phyloP scores from a whole-genome alignment of 2,329 filamentous ascomycete species.

The Pochonia chlamydosporia region DNA sequence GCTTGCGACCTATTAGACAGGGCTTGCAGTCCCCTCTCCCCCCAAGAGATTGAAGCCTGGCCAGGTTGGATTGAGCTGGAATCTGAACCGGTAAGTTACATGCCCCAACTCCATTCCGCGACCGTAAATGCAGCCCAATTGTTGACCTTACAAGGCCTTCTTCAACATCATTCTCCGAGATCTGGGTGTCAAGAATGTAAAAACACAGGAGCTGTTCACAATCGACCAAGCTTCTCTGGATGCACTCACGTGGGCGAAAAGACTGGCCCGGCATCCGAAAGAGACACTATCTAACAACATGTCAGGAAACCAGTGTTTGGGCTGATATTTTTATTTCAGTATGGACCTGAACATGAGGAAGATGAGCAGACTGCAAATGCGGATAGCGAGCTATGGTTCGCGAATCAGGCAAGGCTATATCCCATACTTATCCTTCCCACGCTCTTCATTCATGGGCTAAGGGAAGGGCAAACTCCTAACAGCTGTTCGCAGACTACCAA shows the following conservation, averaged over 20 bases:
- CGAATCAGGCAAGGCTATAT: constrained; percentile 64
- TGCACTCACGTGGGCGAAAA: constrained; percentile 51
- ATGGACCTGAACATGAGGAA: constrained; percentile 46
- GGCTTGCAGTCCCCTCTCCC: constrained; percentile 40
- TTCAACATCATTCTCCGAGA: constrained; percentile 82
- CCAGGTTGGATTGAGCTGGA: constrained; percentile 79
- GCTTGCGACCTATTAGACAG: constrained; percentile 38
- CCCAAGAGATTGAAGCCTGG: constrained; percentile 55
- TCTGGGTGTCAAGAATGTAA: constrained; percentile 68
- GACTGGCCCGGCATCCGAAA: neutral
- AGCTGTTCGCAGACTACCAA: constrained; percentile 55
- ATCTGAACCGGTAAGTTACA: constrained; percentile 70
- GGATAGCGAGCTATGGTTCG: constrained; percentile 69
- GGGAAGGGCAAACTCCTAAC: too few relatives aligned
- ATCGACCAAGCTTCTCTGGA: constrained; percentile 62
- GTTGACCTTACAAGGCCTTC: constrained; percentile 49
- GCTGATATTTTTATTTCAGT: constrained; percentile 84
- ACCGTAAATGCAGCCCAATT: neutral
- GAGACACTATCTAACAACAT: neutral
- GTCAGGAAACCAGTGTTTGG: constrained; percentile 68
- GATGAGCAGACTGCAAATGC: constrained; percentile 48
- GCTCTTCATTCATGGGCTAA: neutral
- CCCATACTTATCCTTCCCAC: neutral
- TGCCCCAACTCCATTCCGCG: neutral
- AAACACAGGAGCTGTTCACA: constrained; percentile 69